Conservation (phyloP, 2,329 filamentous ascomycete genomes). For the Ophiocordyceps camponoti-saundersi region DNA sequence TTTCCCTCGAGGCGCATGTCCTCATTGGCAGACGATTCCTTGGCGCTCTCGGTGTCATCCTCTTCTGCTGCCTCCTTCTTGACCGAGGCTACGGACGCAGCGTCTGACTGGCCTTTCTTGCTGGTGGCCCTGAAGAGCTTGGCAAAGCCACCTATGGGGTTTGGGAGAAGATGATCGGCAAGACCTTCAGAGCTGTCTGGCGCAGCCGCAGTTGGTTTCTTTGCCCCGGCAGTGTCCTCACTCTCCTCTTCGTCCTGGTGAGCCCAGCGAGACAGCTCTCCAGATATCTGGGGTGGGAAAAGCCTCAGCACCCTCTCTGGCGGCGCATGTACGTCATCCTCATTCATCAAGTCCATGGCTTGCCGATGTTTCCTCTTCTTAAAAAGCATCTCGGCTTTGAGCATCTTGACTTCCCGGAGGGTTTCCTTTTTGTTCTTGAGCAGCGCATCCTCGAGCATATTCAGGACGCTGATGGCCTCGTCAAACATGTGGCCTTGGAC, state of each 20-base stretch:
- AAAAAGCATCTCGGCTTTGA: conserved; percentile 78
- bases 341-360: conserved; percentile 73
- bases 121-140: conserved; percentile 33
- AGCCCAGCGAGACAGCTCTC: conserved; percentile 49
- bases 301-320: conserved; percentile 75
- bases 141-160: conserved; percentile 29
- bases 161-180: conserved; percentile 16
- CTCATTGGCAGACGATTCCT: conserved; percentile 19
- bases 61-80: conserved; percentile 31
- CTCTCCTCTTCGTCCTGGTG: conserved; percentile 23
- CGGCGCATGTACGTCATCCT: conserved; percentile 71
- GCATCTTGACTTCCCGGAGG: conserved; percentile 73
- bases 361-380: conserved; percentile 67
- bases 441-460: conserved; percentile 83
- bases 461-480: conserved; percentile 77
- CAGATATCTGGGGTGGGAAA: conserved; percentile 72
- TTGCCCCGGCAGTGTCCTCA: conserved; percentile 18
- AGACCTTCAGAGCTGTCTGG: conserved; percentile 10
- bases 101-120: conserved; percentile 31
- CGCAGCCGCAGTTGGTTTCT: conserved; percentile 11
- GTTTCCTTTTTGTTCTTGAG: conserved; percentile 67
- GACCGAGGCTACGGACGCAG: conserved; percentile 42
- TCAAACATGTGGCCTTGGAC: conserved; percentile 61
- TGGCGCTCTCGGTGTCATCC: conserved; percentile 37
- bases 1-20: conserved; percentile 55